Evolutionary conservation across 805 yeast genomes (phyloP).

Genomic region (Ogataea paraovalis): DNA sequence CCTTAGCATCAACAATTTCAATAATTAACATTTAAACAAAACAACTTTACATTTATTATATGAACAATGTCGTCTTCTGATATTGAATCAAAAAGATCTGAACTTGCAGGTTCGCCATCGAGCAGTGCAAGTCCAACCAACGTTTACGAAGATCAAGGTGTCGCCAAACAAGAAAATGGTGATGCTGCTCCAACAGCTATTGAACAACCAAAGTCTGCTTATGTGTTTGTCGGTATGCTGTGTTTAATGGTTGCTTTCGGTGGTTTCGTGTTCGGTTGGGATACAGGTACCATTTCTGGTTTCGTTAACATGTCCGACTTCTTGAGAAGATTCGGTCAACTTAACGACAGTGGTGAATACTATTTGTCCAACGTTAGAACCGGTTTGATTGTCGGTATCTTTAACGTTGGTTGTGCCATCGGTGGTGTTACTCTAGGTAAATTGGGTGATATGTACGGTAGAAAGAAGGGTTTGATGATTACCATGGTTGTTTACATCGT

Average conservation of each 20-base stretch:
- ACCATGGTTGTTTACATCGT: constrained; percentile 54
- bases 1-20: too few relatives aligned
- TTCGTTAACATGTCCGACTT: constrained; percentile 63
- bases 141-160: constrained; percentile 23
- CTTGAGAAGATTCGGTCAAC: constrained; percentile 47
- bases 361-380: constrained; percentile 49
- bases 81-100: constrained; percentile 15
- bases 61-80: constrained; percentile 13
- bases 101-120: constrained; percentile 17
- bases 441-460: constrained; percentile 55
- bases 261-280: constrained; percentile 76
- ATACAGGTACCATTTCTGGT: constrained; percentile 75
- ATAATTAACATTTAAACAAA: background rate
- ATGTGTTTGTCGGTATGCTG: constrained; percentile 26
- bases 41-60: background rate
- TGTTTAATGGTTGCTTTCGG: constrained; percentile 68
- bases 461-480: constrained; percentile 52
- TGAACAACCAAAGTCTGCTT: constrained; percentile 22
- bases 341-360: constrained; percentile 35
- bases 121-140: constrained; percentile 13
- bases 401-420: constrained; percentile 68
- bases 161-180: constrained; percentile 5
- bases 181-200: constrained; percentile 17
- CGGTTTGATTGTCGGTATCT: constrained; percentile 65
- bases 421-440: constrained; percentile 63